phyloP scores from a whole-genome alignment of 148 eudicot genomes.

The Selenicereus undatus region DNA sequence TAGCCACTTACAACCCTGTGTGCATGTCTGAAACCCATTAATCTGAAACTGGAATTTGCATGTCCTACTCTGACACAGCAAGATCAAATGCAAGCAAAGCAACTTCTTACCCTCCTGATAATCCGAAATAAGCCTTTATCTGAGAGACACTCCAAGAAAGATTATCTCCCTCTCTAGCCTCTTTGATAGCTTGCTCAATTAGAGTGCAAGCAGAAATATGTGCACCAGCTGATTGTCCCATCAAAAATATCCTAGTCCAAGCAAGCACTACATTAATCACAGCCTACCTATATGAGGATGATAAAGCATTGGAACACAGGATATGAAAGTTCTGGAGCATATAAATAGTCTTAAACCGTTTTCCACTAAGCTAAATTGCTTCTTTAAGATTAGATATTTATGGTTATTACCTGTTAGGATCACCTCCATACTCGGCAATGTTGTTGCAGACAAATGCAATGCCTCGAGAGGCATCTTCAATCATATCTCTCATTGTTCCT shows the following conservation, averaged over 20 bases:
- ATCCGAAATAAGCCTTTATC: slow-evolving; percentile 85
- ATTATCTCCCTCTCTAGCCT: slow-evolving; percentile 47
- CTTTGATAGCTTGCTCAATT: slow-evolving; percentile 81
- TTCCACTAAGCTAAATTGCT: background rate
- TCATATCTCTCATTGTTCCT: slow-evolving; percentile 91
- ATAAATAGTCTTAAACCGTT: background rate
- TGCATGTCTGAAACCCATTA: background rate
- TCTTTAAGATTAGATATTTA: background rate
- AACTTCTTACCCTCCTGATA: slow-evolving; percentile 83
- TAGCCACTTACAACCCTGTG: background rate
- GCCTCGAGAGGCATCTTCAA: slow-evolving; percentile 83
- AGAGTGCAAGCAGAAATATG: slow-evolving; percentile 92
- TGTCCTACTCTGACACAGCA: background rate
- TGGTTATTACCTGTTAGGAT: slow-evolving; percentile 67
- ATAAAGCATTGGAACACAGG: background rate
- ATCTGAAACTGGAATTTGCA: background rate
- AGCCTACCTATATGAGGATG: background rate
- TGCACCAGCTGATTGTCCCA: slow-evolving; percentile 99
- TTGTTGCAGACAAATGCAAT: slow-evolving; percentile 87
- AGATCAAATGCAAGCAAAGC: slow-evolving; percentile 13
- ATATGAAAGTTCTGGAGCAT: background rate
- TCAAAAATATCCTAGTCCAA: slow-evolving; percentile 60
- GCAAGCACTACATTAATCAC: background rate
- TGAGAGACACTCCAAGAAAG: slow-evolving; percentile 83
- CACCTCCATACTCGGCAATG: slow-evolving; percentile 95